Percentiles rank a stretch among this genome's conserved stretches.
These are phyloP conservation scores for Fomitopsis schrenkii DNA, from an alignment of 1,284 basidiomycete species.

Conservation along the genomic window DNA sequence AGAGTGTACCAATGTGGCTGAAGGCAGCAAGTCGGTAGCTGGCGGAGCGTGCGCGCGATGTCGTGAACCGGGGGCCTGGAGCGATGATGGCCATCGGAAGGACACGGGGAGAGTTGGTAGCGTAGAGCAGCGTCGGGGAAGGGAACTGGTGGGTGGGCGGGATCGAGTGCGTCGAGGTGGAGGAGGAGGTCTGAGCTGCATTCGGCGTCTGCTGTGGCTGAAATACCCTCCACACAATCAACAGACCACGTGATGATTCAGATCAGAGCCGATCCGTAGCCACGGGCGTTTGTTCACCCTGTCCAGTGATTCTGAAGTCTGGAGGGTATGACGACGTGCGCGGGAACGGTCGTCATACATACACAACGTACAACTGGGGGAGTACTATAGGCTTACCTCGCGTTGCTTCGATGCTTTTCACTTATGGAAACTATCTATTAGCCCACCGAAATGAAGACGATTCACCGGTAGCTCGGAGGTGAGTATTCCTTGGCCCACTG, in stretches of 20 bases:
- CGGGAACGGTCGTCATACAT: no score
- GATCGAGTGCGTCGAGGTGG: not conserved
- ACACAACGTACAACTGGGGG: no score
- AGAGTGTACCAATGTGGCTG: conserved; percentile 28
- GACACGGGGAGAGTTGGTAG: not conserved
- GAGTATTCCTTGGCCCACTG: no score
- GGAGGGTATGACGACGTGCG: no score
- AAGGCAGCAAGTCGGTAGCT: conserved; percentile 18
- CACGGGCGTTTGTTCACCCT: no score
- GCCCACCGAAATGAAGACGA: no score
- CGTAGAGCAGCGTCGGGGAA: not conserved
- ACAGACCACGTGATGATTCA: not conserved
- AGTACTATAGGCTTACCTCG: no score
- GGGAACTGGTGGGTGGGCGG: not conserved
- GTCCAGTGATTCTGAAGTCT: no score
- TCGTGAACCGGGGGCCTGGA: conserved; percentile 22
- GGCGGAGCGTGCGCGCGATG: conserved; percentile 11
- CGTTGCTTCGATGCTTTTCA: no score
- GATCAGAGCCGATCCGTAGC: conserved; percentile 10
- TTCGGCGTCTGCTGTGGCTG: not conserved
- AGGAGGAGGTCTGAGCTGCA: not conserved
- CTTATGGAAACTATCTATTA: no score
- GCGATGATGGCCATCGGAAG: conserved; percentile 22
- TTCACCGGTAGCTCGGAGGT: no score
- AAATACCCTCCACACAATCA: not conserved